These are phyloP conservation scores for Nyctanthes arbortristis DNA, from an alignment of 257 asterid genomes.

Conservation along the genomic window DNA sequence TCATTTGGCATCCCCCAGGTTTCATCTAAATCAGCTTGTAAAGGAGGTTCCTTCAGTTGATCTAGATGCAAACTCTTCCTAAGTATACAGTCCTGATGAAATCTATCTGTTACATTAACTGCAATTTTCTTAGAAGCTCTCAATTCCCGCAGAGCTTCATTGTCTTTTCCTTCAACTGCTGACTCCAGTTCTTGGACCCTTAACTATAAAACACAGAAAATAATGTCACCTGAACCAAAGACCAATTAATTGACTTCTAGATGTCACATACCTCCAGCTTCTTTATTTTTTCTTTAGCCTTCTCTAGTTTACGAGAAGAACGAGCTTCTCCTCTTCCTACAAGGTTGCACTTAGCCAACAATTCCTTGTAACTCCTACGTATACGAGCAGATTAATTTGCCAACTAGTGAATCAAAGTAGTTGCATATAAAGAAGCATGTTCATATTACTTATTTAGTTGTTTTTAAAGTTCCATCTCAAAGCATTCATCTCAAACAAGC, in stretches of 20 bases:
- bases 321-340: constrained; percentile 96
- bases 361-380: constrained; percentile 89
- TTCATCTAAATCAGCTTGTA: constrained; percentile 29
- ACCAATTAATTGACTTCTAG: constrained; percentile 14
- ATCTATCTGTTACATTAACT: constrained; percentile 7
- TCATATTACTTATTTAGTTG: background rate
- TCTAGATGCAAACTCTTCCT: constrained; percentile 27
- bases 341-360: constrained; percentile 77
- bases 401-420: constrained; percentile 3
- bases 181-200: constrained; percentile 71
- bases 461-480: too few species aligned
- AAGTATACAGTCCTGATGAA: constrained; percentile 27
- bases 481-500: constrained; percentile 10
- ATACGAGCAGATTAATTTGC: constrained; percentile 18
- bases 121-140: constrained; percentile 34
- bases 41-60: constrained; percentile 36
- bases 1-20: constrained; percentile 23
- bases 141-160: constrained; percentile 62
- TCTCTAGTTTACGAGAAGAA: constrained; percentile 64
- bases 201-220: constrained; percentile 40
- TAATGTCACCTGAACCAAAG: constrained; percentile 22
- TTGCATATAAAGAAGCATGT: constrained; percentile 13
- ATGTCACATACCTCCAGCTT: constrained; percentile 61
- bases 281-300: constrained; percentile 71
- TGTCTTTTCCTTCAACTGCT: constrained; percentile 62